Base-by-base conservation (phyloP, 768 basidiomycete species). In the Mrakia hoshinonis region DNA sequence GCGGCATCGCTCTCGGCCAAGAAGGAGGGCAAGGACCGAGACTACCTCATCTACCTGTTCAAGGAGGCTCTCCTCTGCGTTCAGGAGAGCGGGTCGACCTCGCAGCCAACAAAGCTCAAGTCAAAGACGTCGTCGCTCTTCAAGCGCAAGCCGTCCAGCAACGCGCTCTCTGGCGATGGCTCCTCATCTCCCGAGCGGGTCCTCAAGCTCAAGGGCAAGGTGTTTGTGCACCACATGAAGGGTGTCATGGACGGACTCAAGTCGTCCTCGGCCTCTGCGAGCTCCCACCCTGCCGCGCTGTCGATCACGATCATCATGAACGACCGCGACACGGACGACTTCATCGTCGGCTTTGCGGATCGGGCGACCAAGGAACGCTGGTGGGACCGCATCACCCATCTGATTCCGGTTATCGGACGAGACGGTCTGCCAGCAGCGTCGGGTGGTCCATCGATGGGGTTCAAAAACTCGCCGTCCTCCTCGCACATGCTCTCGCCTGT, bases 61-160 rank as follows among this genome's bases (percentile, higher is more conserved):
- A 89, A 89, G 77, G 92, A 97, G 79, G 96, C 96, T 12, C 90
- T 99, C 74, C 92, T 99, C 72, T 99, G 96, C 79, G 92, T 98
- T n/a, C 85, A 90, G 24, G 94, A 98, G 79, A 29, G 26, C 48
- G 60, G 11, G 20, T 31, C 24, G 65, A 66, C 47, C 66, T 52
- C 24, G 34, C 43, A 52, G 48, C 31, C 18, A 47, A 20, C 68
- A 64, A 22, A 68, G 31, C 24, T 68, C 10, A 58, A 58, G 38
- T 43, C 58, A 18, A 68, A 68, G 39, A 43, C 67, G 26, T 58
- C 54, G 0, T 68, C 67, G 4, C 39, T 68, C 49, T 68, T 68
- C 67, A 68, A 60, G 55, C 31, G 67, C 31, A 68, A 58, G 46
- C 67, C 67, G 5, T 58, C 55, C 26, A 43, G 24, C 22, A 55